Percentiles rank a stretch among this genome's conserved stretches.
phyloP scores from a whole-genome alignment of 2,329 filamentous ascomycete species.

The Xylariaceae sp. region DNA sequence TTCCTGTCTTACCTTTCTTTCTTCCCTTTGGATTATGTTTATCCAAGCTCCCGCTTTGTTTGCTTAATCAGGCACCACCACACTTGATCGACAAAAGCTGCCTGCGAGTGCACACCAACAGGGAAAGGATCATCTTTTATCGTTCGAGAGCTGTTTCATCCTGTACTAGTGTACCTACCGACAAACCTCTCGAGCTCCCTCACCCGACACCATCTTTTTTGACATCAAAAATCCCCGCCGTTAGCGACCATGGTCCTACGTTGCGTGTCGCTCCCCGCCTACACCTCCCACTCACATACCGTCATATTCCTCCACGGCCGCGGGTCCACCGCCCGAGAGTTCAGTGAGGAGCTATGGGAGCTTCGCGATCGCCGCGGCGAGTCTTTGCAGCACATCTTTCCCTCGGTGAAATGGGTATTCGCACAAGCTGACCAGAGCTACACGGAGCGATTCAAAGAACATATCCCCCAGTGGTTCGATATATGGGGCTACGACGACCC shows the following conservation, averaged over 20 bases:
- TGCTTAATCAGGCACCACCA: conserved; percentile 2
- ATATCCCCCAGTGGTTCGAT: conserved; percentile 48
- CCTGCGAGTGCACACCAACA: not conserved
- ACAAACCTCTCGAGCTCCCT: not conserved
- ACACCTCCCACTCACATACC: conserved; percentile 33
- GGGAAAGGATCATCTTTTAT: conserved; percentile 2
- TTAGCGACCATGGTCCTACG: conserved; percentile 13
- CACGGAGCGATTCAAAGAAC: conserved; percentile 24
- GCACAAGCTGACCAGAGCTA: conserved; percentile 37
- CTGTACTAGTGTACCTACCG: not conserved
- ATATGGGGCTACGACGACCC: conserved; percentile 40
- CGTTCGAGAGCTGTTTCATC: not conserved
- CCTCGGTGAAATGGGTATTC: conserved; percentile 48
- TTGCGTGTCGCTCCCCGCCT: conserved; percentile 9
- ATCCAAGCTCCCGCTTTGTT: no score
- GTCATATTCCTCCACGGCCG: conserved; percentile 45
- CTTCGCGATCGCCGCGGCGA: conserved; percentile 29
- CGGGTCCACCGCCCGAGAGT: conserved; percentile 34
- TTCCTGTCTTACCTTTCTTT: no score
- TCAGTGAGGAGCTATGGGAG: conserved; percentile 29
- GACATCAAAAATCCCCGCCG: not conserved
- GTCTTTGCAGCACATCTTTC: conserved; percentile 38
- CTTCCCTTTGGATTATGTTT: not conserved
- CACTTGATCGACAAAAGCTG: not conserved
- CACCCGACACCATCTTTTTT: not conserved